phyloP scores from a whole-genome alignment of 768 basidiomycete genomes.

The Naganishia friedmannii region DNA sequence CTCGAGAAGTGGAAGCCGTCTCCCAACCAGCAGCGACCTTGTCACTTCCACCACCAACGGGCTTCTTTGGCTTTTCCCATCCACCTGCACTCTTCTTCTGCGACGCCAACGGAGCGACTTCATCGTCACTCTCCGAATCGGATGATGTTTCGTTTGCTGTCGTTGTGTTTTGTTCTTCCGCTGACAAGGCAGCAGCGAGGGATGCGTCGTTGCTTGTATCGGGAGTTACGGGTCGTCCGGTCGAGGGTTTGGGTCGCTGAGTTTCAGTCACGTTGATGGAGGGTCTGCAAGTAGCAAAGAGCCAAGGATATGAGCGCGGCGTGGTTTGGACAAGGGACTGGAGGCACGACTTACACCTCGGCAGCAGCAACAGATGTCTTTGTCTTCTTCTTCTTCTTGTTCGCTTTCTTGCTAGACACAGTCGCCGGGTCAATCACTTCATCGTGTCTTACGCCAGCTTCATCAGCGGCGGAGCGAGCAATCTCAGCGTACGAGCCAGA shows the following conservation, averaged over 20 bases:
- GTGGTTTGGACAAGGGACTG: too few species aligned
- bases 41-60: constrained; percentile 17
- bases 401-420: neutral
- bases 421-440: constrained; percentile 2
- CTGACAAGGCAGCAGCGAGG: constrained; percentile 13
- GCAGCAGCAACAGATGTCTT: neutral
- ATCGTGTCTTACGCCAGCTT: neutral
- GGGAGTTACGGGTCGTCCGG: neutral
- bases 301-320: too few species aligned
- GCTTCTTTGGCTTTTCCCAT: constrained; percentile 29
- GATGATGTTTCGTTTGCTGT: neutral
- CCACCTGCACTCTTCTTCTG: constrained; percentile 11
- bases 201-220: constrained; percentile 9
- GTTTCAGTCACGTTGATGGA: neutral
- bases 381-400: constrained; percentile 24
- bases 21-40: constrained; percentile 15
- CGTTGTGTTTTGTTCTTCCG: neutral
- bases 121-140: constrained; percentile 14
- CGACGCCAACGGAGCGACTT: neutral
- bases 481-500: constrained; percentile 6
- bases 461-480: neutral
- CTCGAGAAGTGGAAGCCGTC: constrained; percentile 14
- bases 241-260: neutral
- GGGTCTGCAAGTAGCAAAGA: neutral
- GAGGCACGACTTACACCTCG: neutral